phyloP scores from a whole-genome alignment of 257 asterid species.

The Solanum virginianum region DNA sequence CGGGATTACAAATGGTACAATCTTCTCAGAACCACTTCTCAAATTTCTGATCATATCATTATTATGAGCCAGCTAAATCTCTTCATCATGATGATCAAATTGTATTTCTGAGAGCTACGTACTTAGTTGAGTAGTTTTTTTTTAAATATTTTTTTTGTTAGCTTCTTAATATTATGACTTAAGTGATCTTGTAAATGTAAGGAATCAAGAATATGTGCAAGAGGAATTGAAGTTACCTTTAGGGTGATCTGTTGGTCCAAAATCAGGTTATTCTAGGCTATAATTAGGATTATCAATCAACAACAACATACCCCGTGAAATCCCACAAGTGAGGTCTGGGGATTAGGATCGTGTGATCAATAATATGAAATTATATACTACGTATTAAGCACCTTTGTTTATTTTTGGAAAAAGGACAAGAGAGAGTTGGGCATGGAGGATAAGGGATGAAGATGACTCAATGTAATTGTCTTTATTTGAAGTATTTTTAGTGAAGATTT shows the following conservation, averaged over 20 bases:
- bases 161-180: not conserved
- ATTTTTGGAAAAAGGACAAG: not conserved
- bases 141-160: not conserved
- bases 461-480: not conserved
- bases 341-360: not conserved
- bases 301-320: too few relatives aligned
- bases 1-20: constrained; percentile 45
- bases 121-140: not conserved
- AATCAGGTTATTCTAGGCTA: not conserved
- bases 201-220: not conserved
- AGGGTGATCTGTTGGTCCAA: not conserved
- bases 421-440: not conserved
- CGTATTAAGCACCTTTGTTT: not conserved
- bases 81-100: not conserved
- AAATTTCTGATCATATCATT: constrained; percentile 29
- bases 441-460: not conserved
- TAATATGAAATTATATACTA: not conserved
- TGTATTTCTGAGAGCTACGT: not conserved
- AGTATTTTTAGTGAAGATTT: not conserved
- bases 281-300: not conserved
- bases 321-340: too few relatives aligned
- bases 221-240: not conserved
- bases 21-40: constrained; percentile 46
- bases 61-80: constrained; percentile 4
- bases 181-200: not conserved